These are phyloP conservation scores for Piromyces finnis DNA, from an alignment of 192 early-diverging fungal genomes.

Conservation along the genomic window DNA sequence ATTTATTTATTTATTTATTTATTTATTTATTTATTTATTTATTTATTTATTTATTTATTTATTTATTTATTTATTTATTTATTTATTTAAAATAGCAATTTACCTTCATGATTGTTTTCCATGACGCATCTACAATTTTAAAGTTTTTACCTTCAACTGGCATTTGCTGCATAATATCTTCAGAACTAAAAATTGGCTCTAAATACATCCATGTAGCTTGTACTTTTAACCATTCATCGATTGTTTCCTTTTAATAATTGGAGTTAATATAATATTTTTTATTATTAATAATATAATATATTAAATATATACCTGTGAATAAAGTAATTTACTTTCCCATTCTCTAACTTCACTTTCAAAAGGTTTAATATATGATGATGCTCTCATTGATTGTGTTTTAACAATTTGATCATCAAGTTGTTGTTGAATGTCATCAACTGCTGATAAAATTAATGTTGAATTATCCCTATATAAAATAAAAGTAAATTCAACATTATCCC, in stretches of 20 bases:
- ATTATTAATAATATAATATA: no score
- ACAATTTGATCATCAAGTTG: constrained; percentile 47
- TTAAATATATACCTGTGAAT: constrained; percentile 12
- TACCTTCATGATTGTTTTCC: constrained; percentile 38
- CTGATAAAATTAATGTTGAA: constrained; percentile 32
- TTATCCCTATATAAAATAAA: constrained; percentile 37
- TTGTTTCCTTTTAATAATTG: constrained; percentile 14
- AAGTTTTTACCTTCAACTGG: constrained; percentile 44
- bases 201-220: constrained; percentile 48
- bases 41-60: background rate
- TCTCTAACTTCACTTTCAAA: constrained; percentile 42
- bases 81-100: background rate
- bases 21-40: background rate
- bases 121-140: constrained; percentile 31
- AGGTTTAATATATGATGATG: constrained; percentile 45
- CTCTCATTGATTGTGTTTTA: constrained; percentile 48
- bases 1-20: background rate
- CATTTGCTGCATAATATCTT: constrained; percentile 56
- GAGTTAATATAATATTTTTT: no score
- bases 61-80: background rate
- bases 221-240: constrained; percentile 48
- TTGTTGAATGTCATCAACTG: constrained; percentile 40
- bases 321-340: constrained; percentile 33
- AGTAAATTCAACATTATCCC: constrained; percentile 33
- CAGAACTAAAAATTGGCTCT: constrained; percentile 41